A percentile compares a stretch with the other conserved stretches of the same genome.
phyloP scores from a whole-genome alignment of 1,284 basidiomycete species.

The Cystobasidium slooffiae region DNA sequence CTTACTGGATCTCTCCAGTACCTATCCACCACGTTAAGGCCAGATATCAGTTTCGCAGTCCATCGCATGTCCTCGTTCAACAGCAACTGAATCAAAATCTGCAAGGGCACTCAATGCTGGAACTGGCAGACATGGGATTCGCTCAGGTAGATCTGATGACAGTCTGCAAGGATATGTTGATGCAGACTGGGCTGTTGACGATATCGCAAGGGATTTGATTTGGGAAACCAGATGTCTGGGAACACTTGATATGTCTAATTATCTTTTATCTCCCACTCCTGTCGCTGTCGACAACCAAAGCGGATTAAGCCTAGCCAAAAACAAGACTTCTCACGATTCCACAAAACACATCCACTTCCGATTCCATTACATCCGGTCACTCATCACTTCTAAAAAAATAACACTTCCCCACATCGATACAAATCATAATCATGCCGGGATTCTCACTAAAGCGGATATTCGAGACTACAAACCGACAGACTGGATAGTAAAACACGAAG shows the following conservation, averaged over 20 bases:
- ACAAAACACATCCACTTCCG: slow-evolving; percentile 40
- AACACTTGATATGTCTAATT: background rate
- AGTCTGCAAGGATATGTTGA: slow-evolving; percentile 59
- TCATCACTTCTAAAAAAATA: slow-evolving; percentile 21
- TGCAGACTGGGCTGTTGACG: slow-evolving; percentile 60
- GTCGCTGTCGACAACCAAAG: slow-evolving; percentile 25
- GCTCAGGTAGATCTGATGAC: slow-evolving; percentile 36
- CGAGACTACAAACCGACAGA: too few relatives aligned
- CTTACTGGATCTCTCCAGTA: slow-evolving; percentile 60
- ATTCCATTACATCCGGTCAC: slow-evolving; percentile 27
- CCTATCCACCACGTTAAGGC: slow-evolving; percentile 57
- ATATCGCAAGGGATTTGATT: slow-evolving; percentile 59
- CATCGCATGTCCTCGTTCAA: slow-evolving; percentile 56
- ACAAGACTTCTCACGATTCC: slow-evolving; percentile 34
- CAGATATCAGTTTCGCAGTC: slow-evolving; percentile 60
- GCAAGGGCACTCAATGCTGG: slow-evolving; percentile 60
- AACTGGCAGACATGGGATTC: slow-evolving; percentile 58
- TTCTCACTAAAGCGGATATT: too few relatives aligned
- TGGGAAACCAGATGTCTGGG: slow-evolving; percentile 56
- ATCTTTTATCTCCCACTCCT: slow-evolving; percentile 2
- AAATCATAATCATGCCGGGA: too few relatives aligned
- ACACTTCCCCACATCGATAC: too few relatives aligned
- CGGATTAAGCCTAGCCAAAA: slow-evolving; percentile 18
- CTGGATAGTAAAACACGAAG: too few relatives aligned
- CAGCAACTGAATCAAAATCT: slow-evolving; percentile 56